Percentiles rank a stretch among this genome's conserved stretches.
These are phyloP conservation scores for Sporothrix schenckii DNA, from an alignment of 2,329 filamentous ascomycete species.

Conservation along the genomic window DNA sequence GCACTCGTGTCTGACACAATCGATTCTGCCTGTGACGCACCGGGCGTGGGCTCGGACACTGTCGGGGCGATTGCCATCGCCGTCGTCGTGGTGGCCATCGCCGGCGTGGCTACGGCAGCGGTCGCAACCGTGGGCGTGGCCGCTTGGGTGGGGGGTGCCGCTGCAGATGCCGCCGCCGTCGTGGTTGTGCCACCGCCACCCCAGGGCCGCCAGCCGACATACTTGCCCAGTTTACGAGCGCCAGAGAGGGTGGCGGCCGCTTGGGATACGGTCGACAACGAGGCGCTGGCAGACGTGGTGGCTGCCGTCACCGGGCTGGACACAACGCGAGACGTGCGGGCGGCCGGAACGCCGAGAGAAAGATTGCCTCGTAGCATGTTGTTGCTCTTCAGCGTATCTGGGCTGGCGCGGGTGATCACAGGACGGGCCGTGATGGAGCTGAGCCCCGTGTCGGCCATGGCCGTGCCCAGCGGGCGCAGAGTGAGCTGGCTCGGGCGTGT, in stretches of 20 bases:
- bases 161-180: not conserved
- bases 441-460: constrained; percentile 59
- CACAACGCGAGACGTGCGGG: constrained; percentile 36
- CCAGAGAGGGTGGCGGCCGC: constrained; percentile 11
- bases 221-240: constrained; percentile 36
- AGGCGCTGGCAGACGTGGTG: constrained; percentile 34
- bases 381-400: constrained; percentile 54
- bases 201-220: constrained; percentile 50
- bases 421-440: constrained; percentile 63
- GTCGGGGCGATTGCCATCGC: not conserved
- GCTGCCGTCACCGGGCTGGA: constrained; percentile 37
- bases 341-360: constrained; percentile 44
- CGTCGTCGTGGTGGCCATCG: not conserved
- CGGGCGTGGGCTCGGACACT: not conserved
- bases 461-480: constrained; percentile 55
- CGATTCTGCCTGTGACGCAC: not conserved
- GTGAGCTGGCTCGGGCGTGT: constrained; percentile 75
- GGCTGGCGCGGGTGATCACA: constrained; percentile 52
- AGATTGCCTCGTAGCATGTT: constrained; percentile 62
- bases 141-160: not conserved
- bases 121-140: not conserved
- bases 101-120: not conserved
- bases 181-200: constrained; percentile 37
- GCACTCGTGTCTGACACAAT: not conserved
- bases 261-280: not conserved